These are phyloP conservation scores for Erythrophleum fordii DNA, from an alignment of 306 rosid genomes.

Conservation along the genomic window DNA sequence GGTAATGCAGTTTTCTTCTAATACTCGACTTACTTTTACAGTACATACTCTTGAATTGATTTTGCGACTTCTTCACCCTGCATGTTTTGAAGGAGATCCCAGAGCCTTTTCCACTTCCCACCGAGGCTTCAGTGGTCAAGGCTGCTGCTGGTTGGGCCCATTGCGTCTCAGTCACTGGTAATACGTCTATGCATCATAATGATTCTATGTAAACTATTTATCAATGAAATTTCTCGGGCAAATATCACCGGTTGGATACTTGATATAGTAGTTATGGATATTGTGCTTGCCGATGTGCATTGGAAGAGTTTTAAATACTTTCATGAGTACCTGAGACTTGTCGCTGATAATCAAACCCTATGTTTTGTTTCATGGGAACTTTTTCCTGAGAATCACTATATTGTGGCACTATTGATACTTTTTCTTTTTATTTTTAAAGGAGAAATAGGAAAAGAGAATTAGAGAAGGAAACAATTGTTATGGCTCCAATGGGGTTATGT, in stretches of 20 bases:
- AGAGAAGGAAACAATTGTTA: background rate
- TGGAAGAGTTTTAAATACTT: background rate
- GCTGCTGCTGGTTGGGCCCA: constrained; percentile 98
- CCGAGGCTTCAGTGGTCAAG: constrained; percentile 63
- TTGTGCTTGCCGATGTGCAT: background rate
- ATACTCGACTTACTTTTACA: constrained; percentile 24
- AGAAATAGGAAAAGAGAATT: background rate
- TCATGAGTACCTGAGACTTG: background rate
- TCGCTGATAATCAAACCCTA: background rate
- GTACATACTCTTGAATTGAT: constrained; percentile 51
- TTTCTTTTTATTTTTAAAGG: background rate
- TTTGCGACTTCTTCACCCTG: constrained; percentile 49
- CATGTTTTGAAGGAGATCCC: constrained; percentile 76
- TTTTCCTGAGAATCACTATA: background rate
- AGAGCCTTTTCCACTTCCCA: constrained; percentile 69
- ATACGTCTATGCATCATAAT: background rate
- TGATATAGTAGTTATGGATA: background rate
- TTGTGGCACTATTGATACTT: background rate
- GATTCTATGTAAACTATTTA: background rate
- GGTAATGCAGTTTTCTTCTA: constrained; percentile 62
- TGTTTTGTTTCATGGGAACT: constrained; percentile 1
- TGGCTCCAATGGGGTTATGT: background rate
- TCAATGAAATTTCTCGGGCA: background rate
- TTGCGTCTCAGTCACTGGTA: constrained; percentile 78
- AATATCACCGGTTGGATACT: background rate